Base-by-base conservation (phyloP, 2,329 filamentous ascomycete species). In the Arthroderma sp. region DNA sequence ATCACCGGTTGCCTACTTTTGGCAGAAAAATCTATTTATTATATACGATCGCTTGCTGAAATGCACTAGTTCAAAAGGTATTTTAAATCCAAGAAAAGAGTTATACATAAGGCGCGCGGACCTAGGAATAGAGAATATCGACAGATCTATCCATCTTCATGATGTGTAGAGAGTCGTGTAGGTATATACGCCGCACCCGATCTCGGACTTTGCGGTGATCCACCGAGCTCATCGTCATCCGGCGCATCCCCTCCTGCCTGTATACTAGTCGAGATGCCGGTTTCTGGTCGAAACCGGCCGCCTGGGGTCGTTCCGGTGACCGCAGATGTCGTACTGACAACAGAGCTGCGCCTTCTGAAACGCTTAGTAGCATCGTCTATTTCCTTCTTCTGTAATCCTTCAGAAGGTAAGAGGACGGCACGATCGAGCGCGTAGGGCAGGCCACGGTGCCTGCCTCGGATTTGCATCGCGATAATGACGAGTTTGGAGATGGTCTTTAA, bases 401-500 rank as follows among this genome's bases (percentile, higher is more conserved):
- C 80, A 6, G 72, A 77, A 0, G 81, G 81, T 1, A 85, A 68
- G 1, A 85, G 61, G 44, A 85, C 81, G 29, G 82, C 82, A 40
- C 80, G 75, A 53, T 86, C 82, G 5, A 83, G 63, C 58, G 86
- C 62, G 53, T 82, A 80, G 0, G 78, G 78, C 0, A 82, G 62
- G 30, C 78, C 78, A 66, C 78, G 75, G 54, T 82, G 78, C 4
- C 78, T 69, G 29, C 78, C 78, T 50, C 78, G 75, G 46, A 82
- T 66, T 63, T 78, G 74, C 77, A 81, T 81, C 7, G 77, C 77
- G 49, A 80, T 75, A 54, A 82, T 77, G 51, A 82, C 69, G 48
- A 82, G 68, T 55, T 80, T 81, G 11, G 72, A 76, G 5, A 94
- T 64, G 0, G 80, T 73, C 8, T 73, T 77, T 62, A 98, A 95